Conservation (phyloP, 2,329 filamentous ascomycete genomes). For the Xylaria sp. region DNA sequence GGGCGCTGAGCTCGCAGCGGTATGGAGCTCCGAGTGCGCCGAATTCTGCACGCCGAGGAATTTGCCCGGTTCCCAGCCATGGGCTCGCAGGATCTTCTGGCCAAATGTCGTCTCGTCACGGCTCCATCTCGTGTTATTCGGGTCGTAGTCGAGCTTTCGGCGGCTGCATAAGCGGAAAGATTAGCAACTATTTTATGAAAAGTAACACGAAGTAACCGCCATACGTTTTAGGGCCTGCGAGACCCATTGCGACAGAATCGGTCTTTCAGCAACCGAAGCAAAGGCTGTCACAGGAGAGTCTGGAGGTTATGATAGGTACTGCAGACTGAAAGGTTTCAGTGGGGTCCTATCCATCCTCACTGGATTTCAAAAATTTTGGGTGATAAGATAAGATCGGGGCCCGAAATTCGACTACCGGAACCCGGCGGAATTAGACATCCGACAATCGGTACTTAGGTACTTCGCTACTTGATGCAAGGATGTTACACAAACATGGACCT, state of each 20-base stretch:
- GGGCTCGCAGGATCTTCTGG: slow-evolving; percentile 82
- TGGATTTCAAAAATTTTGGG: slow-evolving; percentile 17
- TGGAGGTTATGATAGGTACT: neutral
- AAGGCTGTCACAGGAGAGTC: slow-evolving; percentile 2
- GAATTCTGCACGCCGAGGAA: slow-evolving; percentile 79
- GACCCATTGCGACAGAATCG: slow-evolving; percentile 30
- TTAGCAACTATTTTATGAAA: slow-evolving; percentile 5
- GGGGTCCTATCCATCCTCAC: slow-evolving; percentile 2
- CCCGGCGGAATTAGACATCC: neutral
- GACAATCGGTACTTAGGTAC: neutral
- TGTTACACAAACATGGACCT: neutral
- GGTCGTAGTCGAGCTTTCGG: slow-evolving; percentile 82
- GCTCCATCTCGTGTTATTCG: slow-evolving; percentile 94
- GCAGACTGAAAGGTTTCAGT: slow-evolving; percentile 6
- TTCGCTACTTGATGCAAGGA: no score
- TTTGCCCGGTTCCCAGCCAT: slow-evolving; percentile 88
- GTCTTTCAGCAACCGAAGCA: slow-evolving; percentile 1
- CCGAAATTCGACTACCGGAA: slow-evolving; percentile 9
- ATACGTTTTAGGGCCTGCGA: slow-evolving; percentile 33
- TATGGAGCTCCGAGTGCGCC: slow-evolving; percentile 74
- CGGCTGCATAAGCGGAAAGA: slow-evolving; percentile 32
- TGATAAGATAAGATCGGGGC: slow-evolving; percentile 11
- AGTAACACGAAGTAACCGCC: neutral
- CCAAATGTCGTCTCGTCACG: slow-evolving; percentile 82
- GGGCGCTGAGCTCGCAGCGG: slow-evolving; percentile 78